Evolutionary conservation across 371 early-diverging fungal species (phyloP), one percentile per base, ranked within the genome.

Genomic region (Homolaphlyctis polyrhiza): DNA sequence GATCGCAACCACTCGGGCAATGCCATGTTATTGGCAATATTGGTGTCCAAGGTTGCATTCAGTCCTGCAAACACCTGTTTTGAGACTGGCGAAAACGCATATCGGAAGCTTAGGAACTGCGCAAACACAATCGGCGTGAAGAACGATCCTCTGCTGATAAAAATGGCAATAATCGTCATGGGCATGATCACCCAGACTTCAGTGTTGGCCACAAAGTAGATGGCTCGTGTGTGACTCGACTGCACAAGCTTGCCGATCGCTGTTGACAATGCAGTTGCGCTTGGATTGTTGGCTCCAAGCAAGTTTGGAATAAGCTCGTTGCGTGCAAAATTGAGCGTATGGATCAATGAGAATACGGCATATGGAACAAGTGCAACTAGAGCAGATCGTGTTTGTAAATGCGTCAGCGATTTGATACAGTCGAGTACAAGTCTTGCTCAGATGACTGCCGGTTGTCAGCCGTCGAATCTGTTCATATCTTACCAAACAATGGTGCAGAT

Each of bases 61-160:
- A 73, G 35, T 6, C 71, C 77, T 23, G 39, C 66, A 50, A 71
- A 67, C 5, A 74, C 80, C 54, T 73, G 63, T 57, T 71, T 70
- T 11, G 80, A 74, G 57, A 71, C 81, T 36, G 88, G 71, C 45
- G 87, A 87, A 35, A 91, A 79, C 74, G 88, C 81, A 69, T 87
- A 92, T 55, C 95, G 86, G 86, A 93, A 87, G 35, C 90, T 85
- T 72, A 94, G 74, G 78, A 94, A 94, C 72, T 91, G 91, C 62
- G 81, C 82, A 69, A 86, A 94, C 35, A 91, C 69, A 50, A 93
- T 68, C 39, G 92, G 89, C 27, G 90, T 85, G 60, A 91, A 65
- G 63, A 92, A 72, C 35, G 91, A 83, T 23, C 88, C 76, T 29
- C 57, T 82, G 81, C 78, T 91, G 71, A 32, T 81, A 79, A 79